phyloP scores from a whole-genome alignment of 2,329 filamentous ascomycete genomes.

The Hypomyces rosellus region DNA sequence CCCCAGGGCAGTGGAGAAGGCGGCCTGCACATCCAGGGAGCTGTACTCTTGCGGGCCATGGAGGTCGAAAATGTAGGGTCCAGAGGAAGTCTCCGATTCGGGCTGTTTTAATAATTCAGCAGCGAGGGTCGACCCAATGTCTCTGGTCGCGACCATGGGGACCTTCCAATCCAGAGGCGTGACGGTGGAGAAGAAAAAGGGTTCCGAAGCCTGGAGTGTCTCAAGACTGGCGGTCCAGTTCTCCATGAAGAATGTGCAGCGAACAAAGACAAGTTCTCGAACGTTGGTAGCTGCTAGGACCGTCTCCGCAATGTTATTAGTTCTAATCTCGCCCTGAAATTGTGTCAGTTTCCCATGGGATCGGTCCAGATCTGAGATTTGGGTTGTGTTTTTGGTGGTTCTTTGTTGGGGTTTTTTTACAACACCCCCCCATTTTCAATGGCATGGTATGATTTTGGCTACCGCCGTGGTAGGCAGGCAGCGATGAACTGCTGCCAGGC shows the following conservation, averaged over 20 bases:
- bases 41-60: constrained; percentile 24
- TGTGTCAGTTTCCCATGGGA: not conserved
- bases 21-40: constrained; percentile 22
- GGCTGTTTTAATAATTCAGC: constrained; percentile 17
- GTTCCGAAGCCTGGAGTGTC: constrained; percentile 19
- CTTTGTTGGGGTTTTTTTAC: too few species aligned
- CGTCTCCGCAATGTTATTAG: constrained; percentile 28
- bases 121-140: constrained; percentile 22
- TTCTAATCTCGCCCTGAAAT: constrained; percentile 30
- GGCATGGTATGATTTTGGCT: too few species aligned
- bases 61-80: constrained; percentile 26
- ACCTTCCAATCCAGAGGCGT: constrained; percentile 26
- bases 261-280: constrained; percentile 24
- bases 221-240: constrained; percentile 27
- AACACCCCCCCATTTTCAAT: too few species aligned
- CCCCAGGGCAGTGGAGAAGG: constrained; percentile 21
- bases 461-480: too few species aligned
- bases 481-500: too few species aligned
- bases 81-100: not conserved
- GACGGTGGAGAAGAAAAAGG: constrained; percentile 29
- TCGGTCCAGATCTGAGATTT: too few species aligned
- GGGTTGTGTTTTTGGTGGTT: too few species aligned
- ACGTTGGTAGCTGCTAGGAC: constrained; percentile 14
- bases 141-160: constrained; percentile 25
- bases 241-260: constrained; percentile 33